Evolutionary conservation across 2,329 filamentous ascomycete species (phyloP), one percentile per base, ranked within the genome.

Genomic region (Elsinoe australis): DNA sequence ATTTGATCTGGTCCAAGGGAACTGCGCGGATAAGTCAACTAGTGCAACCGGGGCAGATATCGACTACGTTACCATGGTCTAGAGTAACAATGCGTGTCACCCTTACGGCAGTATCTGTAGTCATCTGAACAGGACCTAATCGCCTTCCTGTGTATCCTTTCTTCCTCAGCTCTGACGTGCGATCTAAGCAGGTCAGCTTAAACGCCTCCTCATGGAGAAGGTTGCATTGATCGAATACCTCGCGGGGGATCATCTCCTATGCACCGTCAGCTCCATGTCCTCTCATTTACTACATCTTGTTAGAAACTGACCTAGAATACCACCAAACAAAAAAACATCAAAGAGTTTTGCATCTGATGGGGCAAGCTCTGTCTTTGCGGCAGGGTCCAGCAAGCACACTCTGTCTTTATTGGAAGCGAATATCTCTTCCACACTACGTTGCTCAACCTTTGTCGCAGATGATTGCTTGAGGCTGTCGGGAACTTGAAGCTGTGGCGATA

Each of bases 41-140:
- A 10, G n/a, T 4, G 18, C 32, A 5, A 38, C 7, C 32, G 45
- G 14, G 29, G 6, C 28, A 18, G 39, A 32, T 22, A 19, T 35
- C 10, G 31, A 26, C 14, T 19, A 62, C 76, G 12, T 55, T 67
- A 94, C 89, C 77, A 70, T 84, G 84, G 55, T 89, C 79, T 60
- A 94, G 85, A 8, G 89, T 81, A 4, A 96, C 85, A 57, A 94
- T 83, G 55, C 92, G 79, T 24, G 92, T 96, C 35, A 95, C 90
- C 56, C 92, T 78, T 44, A 95, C 92, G 3, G 92, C 92, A 15
- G 92, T 98, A 64, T 98, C 92, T 3, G 92, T 98, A 2, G 92
- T 96, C 90, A 98, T 95, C 67, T 98, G 92, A 58, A 89, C 83
- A 5, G 90, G 87, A 0, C 92, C 92, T 22, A 98, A 73, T 50